Evolutionary conservation across 768 basidiomycete genomes (phyloP).

Genomic region (Cytidiella melzeri): DNA sequence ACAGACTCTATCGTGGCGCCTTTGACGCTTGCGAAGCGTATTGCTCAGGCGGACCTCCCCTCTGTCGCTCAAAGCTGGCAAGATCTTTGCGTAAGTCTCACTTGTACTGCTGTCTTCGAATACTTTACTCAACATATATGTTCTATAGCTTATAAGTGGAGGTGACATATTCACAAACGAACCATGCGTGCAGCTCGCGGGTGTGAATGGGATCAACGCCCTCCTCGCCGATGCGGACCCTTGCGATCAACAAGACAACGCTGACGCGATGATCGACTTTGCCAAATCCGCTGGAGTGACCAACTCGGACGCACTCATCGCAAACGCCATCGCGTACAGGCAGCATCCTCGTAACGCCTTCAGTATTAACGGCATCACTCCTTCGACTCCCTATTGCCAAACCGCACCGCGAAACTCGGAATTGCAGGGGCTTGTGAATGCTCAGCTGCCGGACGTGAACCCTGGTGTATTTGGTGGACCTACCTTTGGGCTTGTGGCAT

Average conservation of each 20-base stretch:
- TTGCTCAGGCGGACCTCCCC: constrained; percentile 31
- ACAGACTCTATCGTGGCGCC: neutral
- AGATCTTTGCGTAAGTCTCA: constrained; percentile 36
- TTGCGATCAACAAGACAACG: constrained; percentile 44
- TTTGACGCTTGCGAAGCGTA: constrained; percentile 14
- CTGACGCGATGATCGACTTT: constrained; percentile 46
- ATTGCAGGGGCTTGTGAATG: constrained; percentile 44
- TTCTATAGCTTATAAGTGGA: constrained; percentile 26
- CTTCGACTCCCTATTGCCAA: constrained; percentile 49
- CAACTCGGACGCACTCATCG: constrained; percentile 35
- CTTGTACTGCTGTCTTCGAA: constrained; percentile 30
- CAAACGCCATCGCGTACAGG: constrained; percentile 38
- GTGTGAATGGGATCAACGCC: constrained; percentile 35
- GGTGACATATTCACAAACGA: constrained; percentile 35
- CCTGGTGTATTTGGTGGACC: constrained; percentile 49
- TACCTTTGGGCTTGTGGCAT: constrained; percentile 39
- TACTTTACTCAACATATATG: neutral
- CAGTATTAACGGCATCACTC: constrained; percentile 36
- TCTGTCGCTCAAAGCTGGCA: constrained; percentile 38
- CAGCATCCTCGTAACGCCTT: constrained; percentile 38
- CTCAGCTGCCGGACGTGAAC: constrained; percentile 47
- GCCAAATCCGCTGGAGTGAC: constrained; percentile 38
- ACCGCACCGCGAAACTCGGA: constrained; percentile 44
- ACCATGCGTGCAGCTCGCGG: constrained; percentile 38
- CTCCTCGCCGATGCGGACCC: constrained; percentile 39